phyloP scores from a whole-genome alignment of 2,329 filamentous ascomycete species.

The Verticillium zaregamsianum region DNA sequence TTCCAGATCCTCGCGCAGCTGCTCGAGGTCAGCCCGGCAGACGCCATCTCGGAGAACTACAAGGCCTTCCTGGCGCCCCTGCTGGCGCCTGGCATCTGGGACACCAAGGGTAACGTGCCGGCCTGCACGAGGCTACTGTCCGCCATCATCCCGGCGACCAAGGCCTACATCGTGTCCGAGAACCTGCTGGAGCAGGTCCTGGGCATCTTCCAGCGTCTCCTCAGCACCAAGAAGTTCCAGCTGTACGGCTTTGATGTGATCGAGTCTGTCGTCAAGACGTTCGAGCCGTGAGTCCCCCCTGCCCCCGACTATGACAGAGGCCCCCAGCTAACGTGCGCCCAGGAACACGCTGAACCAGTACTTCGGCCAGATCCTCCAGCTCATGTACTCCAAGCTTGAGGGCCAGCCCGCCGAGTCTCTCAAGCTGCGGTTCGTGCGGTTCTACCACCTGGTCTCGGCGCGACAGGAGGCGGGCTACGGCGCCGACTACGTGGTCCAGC shows the following conservation, averaged over 20 bases:
- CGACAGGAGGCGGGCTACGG: constrained; percentile 76
- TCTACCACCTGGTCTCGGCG: constrained; percentile 90
- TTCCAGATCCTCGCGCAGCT: constrained; percentile 93
- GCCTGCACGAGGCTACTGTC: constrained; percentile 81
- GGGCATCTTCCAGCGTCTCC: constrained; percentile 92
- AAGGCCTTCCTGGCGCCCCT: constrained; percentile 73
- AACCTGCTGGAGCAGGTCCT: constrained; percentile 84
- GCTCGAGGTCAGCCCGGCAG: constrained; percentile 77
- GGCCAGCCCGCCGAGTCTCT: constrained; percentile 69
- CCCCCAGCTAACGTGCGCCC: constrained; percentile 8
- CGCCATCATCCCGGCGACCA: constrained; percentile 76
- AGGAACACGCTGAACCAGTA: constrained; percentile 67
- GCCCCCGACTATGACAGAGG: neutral
- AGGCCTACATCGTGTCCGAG: constrained; percentile 66
- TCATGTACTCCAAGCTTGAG: constrained; percentile 77
- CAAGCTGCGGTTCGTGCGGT: constrained; percentile 81
- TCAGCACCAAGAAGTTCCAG: constrained; percentile 79
- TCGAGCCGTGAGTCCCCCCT: constrained; percentile 58
- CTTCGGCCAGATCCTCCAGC: constrained; percentile 73
- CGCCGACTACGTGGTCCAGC: constrained; percentile 83
- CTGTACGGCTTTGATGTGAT: constrained; percentile 84
- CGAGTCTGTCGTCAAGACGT: constrained; percentile 70
- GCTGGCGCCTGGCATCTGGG: constrained; percentile 81
- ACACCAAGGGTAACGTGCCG: constrained; percentile 87
- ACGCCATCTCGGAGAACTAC: constrained; percentile 77